Base-by-base conservation (phyloP, 2,329 filamentous ascomycete species). In the Fusarium xyrophilum region DNA sequence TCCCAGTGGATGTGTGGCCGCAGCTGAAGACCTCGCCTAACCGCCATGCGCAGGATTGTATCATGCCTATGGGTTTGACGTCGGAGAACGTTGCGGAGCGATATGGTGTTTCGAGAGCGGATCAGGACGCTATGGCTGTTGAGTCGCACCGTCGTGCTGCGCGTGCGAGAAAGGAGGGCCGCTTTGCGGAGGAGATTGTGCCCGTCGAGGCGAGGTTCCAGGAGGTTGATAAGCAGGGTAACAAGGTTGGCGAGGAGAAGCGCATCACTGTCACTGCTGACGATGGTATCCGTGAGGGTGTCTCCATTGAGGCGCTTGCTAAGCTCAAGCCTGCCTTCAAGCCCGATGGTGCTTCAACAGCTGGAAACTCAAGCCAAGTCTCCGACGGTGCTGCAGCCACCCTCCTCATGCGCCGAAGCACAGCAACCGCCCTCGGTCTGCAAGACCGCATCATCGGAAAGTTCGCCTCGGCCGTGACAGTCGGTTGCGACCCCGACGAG, bases 61-160 rank as follows among this genome's bases (percentile, higher is more conserved):
- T 97, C 76, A 96, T 97, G 94, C 88, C 90, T 71, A 97, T 97
- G 94, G 94, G 94, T 0, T 80, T 95, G 61, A 97, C 94, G 15
- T 90, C 89, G 8, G 94, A 97, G 83, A 97, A 97, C 73, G 93
- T 97, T 1, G 93, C 94, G 0, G 81, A 84, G 72, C 82, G 93
- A 47, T 96, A 97, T 76, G 86, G 86, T 13, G 87, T 97, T 27
- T 85, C 81, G 7, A 82, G 94, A 27, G 84, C 82, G 4, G 93
- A 96, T 66, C 93, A 97, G 81, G 94, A 97, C 75, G 89, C 84
- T 3, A 93, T 97, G 70, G 93, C 94, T 0, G 90, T 89, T 6
- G 82, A 87, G 70, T 92, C 88, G 23, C 94, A 97, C 77, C 81
- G 81, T 52, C 88, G 92, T 62, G 95, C 95, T 0, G 86, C 89